Evolutionary conservation across 2,329 filamentous ascomycete genomes (phyloP), one percentile per base, ranked within the genome.

Genomic region (Fusarium ambrosium): DNA sequence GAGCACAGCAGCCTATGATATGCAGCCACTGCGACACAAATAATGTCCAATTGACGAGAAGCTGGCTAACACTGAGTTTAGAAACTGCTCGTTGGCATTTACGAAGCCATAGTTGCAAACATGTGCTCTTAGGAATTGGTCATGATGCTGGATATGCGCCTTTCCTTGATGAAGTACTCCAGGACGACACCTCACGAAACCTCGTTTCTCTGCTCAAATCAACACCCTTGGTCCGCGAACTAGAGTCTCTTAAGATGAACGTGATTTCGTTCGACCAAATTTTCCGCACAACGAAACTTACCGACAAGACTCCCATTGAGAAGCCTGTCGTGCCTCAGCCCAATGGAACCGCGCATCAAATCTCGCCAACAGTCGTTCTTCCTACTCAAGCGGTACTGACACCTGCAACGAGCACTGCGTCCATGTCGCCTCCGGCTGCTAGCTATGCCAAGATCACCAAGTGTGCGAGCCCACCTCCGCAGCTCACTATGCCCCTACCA

Each of bases 91-190:
- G 84, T 56, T 92, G 89, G 86, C 87, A 92, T 79, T 81, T 92
- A 56, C 84, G 85, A 73, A 91, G 92, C 70, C 81, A 86, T 72
- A 91, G 91, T 78, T 92, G 91, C 84, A 89, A 87, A 77, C 87
- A 91, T 74, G 85, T 92, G 58, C 81, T 92, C 37, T 83, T 92
- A 39, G 91, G 90, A 55, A 86, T 92, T 61, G 91, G 89, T 2
- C 90, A 92, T 75, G 90, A 92, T 77, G 84, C 89, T 29, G 87
- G 87, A 9, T 92, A 92, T 76, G 89, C 88, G 6, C 86, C 89
- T 10, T 89, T 92, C 72, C 80, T 92, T 22, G 87, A 90, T 74
- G 87, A 90, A 69, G 81, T 91, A 4, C 81, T 88, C 27, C 82
- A 84, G 53, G 86, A 89, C 41, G 81, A 86, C 13, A 75, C 78